Evolutionary conservation across 2,329 filamentous ascomycete species (phyloP), one percentile per base, ranked within the genome.

Genomic region (Aspergillus versicolor): DNA sequence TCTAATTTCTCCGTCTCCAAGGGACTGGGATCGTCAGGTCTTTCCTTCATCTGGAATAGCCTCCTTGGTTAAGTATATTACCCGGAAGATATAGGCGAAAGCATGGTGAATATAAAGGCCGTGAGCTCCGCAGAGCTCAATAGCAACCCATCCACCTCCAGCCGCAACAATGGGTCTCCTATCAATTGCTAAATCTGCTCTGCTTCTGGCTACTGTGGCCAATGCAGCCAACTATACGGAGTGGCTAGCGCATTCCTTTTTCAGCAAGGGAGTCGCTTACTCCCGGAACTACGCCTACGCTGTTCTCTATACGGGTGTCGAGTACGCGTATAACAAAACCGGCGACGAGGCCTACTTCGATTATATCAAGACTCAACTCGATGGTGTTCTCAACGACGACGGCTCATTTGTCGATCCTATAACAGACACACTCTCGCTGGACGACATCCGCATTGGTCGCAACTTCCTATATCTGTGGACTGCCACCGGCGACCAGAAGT

Each of bases 201-300:
- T 49, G 12, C 12, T 46, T 15, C 42, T 58, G 15, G 52, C 52
- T 17, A 22, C 45, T 12, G 48, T 49, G n/a, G 52, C 57, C 19
- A 48, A 21, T 11, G 43, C 57, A 5, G 44, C 41, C 15, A 61
- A 61, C 53, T 61, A 58, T 43, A 62, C 60, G 3, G 60, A 62
- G 54, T 61, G 56, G 52, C 48, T 62, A 46, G 45, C 58, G 9
- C 27, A 47, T 5, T 62, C 60, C 19, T 62, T 41, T 42, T 40
- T 61, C 34, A 58, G 56, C 22, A 58, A 61, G 19, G 40, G 48
- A 1, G 49, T 62, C 15, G 24, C 45, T 7, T 37, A 40, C 15
- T 62, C 58, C 13, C 58, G 60, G 17, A 62, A 62, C 51, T 62
- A 62, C 53, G 58, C 58, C 42, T 52, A 57, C 9, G 60, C 52